Conservation (phyloP, 108 stramenopile genomes). For the Skeletonema tropicum region DNA sequence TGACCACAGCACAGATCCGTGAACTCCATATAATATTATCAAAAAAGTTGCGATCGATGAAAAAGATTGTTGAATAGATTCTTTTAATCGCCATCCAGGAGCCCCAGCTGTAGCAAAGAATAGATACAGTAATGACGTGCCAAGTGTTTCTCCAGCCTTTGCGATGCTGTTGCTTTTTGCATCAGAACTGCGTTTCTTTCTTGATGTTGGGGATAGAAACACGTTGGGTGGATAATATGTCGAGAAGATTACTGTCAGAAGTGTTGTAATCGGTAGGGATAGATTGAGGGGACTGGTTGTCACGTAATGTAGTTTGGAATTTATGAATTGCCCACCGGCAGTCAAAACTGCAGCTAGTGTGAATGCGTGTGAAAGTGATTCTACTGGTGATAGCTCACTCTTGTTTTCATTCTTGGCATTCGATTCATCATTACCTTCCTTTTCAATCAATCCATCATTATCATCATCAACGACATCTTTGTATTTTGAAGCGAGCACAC, state of each 20-base stretch:
- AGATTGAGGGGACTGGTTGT: conserved; percentile 33
- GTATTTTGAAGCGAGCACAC: conserved; percentile 53
- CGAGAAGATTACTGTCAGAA: conserved; percentile 66
- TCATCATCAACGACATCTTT: conserved; percentile 53
- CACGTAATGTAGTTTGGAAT: conserved; percentile 24
- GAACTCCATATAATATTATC: conserved; percentile 64
- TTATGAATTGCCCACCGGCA: conserved; percentile 23
- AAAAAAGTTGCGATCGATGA: conserved; percentile 65
- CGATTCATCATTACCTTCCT: background rate
- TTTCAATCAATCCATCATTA: background rate
- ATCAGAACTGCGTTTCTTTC: background rate
- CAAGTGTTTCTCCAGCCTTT: conserved; percentile 58
- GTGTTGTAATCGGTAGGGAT: conserved; percentile 66
- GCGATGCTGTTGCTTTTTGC: conserved; percentile 22
- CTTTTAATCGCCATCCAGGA: conserved; percentile 71
- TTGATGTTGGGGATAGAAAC: conserved; percentile 29
- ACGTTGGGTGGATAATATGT: conserved; percentile 43
- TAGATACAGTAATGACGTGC: conserved; percentile 68
- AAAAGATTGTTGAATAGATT: conserved; percentile 65
- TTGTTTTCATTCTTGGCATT: background rate
- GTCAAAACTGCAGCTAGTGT: conserved; percentile 56
- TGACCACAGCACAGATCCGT: conserved; percentile 55
- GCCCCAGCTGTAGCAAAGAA: conserved; percentile 89
- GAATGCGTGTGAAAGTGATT: conserved; percentile 48
- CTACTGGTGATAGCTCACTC: conserved; percentile 26